Conservation (phyloP, 129 eudicot genomes). For the Tagetes patula region DNA sequence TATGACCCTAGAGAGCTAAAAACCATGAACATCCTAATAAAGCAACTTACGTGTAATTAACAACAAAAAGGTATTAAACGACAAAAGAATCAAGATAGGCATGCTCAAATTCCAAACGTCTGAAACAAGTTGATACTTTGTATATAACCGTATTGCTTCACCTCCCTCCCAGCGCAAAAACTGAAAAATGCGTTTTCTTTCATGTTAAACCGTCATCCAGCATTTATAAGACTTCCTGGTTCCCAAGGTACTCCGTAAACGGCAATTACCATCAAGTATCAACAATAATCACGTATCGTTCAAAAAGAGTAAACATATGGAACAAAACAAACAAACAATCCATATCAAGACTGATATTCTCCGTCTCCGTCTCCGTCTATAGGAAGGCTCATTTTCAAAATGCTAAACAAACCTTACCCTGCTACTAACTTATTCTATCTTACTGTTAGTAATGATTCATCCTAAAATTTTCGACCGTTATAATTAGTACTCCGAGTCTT, state of each 20-base stretch:
- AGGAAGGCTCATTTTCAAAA: not conserved
- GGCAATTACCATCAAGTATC: not conserved
- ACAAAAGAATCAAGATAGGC: not conserved
- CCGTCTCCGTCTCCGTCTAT: too few relatives aligned
- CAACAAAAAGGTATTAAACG: not conserved
- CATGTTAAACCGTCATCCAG: not conserved
- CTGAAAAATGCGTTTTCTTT: not conserved
- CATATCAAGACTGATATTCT: not conserved
- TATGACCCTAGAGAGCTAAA: not conserved
- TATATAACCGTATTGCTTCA: not conserved
- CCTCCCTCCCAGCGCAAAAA: not conserved
- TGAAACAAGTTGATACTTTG: not conserved
- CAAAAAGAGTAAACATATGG: not conserved
- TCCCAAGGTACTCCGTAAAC: too few relatives aligned
- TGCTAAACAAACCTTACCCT: not conserved
- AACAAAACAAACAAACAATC: not conserved
- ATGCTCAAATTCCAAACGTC: not conserved
- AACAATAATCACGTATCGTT: not conserved
- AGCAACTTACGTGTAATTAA: conserved; percentile 1
- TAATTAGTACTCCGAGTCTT: not conserved
- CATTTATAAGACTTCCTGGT: not conserved
- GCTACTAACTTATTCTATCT: not conserved
- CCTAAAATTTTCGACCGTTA: not conserved
- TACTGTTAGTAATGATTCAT: not conserved
- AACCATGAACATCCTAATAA: conserved; percentile 14